These are phyloP conservation scores for Bassia scoparia DNA, from an alignment of 148 eudicot genomes.

Conservation along the genomic window DNA sequence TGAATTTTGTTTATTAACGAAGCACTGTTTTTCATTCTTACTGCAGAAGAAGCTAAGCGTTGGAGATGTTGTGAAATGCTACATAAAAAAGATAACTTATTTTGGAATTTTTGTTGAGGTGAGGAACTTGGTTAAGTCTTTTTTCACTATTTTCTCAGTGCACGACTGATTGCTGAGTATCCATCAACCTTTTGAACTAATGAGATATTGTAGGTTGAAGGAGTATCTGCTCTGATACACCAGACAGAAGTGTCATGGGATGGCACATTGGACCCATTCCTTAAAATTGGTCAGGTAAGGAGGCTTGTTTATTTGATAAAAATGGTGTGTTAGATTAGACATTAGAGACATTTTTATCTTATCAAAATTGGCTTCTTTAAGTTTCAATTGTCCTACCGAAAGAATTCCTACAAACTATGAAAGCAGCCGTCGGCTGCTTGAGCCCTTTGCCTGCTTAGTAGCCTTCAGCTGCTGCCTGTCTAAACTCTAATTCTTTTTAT, in stretches of 20 bases:
- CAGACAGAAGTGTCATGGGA: conserved; percentile 96
- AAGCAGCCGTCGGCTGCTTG: neutral
- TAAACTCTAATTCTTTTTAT: neutral
- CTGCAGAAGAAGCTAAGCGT: conserved; percentile 70
- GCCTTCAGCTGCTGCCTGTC: neutral
- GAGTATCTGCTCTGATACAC: conserved; percentile 87
- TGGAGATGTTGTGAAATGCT: conserved; percentile 86
- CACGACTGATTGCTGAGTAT: neutral
- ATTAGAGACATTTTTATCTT: neutral
- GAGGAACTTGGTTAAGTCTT: conserved; percentile 8
- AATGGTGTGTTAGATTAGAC: neutral
- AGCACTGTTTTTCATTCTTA: neutral
- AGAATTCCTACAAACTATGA: neutral
- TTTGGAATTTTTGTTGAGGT: conserved; percentile 95
- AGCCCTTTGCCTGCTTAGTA: neutral
- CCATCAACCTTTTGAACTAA: neutral
- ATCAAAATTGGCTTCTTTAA: neutral
- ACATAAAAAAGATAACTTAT: conserved; percentile 78
- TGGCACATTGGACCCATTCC: conserved; percentile 68
- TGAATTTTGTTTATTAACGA: neutral
- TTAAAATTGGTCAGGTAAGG: conserved; percentile 82
- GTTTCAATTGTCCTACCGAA: neutral
- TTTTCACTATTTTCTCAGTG: neutral
- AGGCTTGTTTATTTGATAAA: conserved; percentile 4
- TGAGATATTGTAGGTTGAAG: conserved; percentile 70